A percentile compares a stretch with the other conserved stretches of the same genome.
Conservation (phyloP, 805 yeast genomes). For the Teunomyces atbi region DNA sequence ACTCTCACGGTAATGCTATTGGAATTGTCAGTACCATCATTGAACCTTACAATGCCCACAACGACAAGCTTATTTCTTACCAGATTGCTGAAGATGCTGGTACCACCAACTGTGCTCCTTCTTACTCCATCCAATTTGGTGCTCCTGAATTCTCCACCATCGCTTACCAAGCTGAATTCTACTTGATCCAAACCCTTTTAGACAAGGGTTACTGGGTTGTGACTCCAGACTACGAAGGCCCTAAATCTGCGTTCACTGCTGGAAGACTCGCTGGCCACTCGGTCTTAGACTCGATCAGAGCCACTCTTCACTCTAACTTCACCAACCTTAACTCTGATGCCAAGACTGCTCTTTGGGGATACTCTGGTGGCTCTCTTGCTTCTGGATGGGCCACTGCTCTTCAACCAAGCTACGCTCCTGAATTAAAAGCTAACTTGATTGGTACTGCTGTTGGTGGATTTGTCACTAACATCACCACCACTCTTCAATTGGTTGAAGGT, state of each 20-base stretch:
- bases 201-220: constrained; percentile 33
- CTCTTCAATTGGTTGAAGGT: constrained; percentile 24
- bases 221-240: constrained; percentile 37
- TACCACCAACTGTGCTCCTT: constrained; percentile 24
- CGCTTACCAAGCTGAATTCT: constrained; percentile 16
- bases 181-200: constrained; percentile 12
- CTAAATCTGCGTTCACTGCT: constrained; percentile 29
- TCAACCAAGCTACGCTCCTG: constrained; percentile 38
- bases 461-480: constrained; percentile 32
- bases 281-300: constrained; percentile 31
- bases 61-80: constrained; percentile 24
- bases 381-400: constrained; percentile 38
- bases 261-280: constrained; percentile 32
- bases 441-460: constrained; percentile 40
- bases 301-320: constrained; percentile 17
- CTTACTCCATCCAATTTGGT: constrained; percentile 20
- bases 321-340: constrained; percentile 22
- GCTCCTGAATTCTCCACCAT: constrained; percentile 13
- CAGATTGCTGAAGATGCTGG: constrained; percentile 31
- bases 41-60: constrained; percentile 29
- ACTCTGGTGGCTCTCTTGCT: constrained; percentile 40
- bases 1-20: constrained; percentile 23
- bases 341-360: constrained; percentile 30
- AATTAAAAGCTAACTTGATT: constrained; percentile 18
- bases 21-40: constrained; percentile 27